Percentiles rank a stretch among this genome's conserved stretches.
Conservation (phyloP, 345 rosid species). For the Excoecaria agallocha region DNA sequence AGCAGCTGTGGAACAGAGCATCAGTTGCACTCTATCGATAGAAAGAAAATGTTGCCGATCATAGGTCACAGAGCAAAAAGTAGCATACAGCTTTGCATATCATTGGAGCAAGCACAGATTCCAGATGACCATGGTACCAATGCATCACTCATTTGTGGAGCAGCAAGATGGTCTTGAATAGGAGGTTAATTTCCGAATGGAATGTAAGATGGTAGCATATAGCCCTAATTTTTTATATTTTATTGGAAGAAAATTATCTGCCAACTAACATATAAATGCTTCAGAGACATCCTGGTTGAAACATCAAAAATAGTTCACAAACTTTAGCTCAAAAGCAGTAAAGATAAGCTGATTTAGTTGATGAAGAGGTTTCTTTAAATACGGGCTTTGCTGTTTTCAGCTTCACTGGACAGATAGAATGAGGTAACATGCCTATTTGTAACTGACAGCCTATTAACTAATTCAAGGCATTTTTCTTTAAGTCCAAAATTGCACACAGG, state of each 20-base stretch:
- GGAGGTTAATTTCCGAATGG: conserved; percentile 53
- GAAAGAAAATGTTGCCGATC: background rate
- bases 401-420: too few relatives aligned
- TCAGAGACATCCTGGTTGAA: conserved; percentile 11
- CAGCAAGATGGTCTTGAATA: conserved; percentile 25
- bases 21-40: conserved; percentile 9
- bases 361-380: too few relatives aligned
- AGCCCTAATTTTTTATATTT: conserved; percentile 54
- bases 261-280: background rate
- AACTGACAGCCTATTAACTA: too few relatives aligned
- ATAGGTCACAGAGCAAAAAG: conserved; percentile 62
- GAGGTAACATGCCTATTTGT: too few relatives aligned
- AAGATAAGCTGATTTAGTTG: too few relatives aligned
- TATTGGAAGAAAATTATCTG: background rate
- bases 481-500: too few relatives aligned
- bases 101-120: conserved; percentile 96
- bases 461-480: too few relatives aligned
- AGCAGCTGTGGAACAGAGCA: conserved; percentile 10
- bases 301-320: background rate
- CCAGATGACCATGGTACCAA: conserved; percentile 82
- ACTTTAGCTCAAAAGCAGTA: background rate
- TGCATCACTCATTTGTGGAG: conserved; percentile 17
- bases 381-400: too few relatives aligned
- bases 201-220: conserved; percentile 77
- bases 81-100: conserved; percentile 95